Base-by-base conservation (phyloP, 2,329 filamentous ascomycete species). In the Neonectria sp. region DNA sequence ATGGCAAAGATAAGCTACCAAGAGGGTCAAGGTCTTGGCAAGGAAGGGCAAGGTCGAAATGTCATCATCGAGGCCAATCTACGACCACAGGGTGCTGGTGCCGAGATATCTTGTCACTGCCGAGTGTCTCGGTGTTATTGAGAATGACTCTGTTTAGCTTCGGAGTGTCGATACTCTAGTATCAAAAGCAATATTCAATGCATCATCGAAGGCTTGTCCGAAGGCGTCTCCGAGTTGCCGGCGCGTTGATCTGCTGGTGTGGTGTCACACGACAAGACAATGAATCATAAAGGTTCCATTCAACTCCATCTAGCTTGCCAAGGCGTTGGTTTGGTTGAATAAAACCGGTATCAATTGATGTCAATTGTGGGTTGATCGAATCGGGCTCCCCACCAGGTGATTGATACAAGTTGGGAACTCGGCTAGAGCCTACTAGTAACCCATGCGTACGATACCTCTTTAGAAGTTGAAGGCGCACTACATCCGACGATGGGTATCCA, bases 1-100 rank as follows among this genome's bases (percentile, higher is more conserved):
- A 97, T 99, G 95, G 94, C 94, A 31, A 98, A 98, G 86, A 98
- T 98, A 95, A 96, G 96, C 24, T 97, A 97, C 78, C 89, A 92
- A 59, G 91, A 95, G 70, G 95, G 96, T 3, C 86, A 93, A 71
- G 95, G 95, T 80, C 86, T 98, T 3, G 95, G 95, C 70, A 91
- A 91, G 68, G 89, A 92, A 37, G 93, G 93, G 0, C 92, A 95
- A 72, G 96, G 96, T 78, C 95, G 97, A 74, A 90, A 95, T 63
- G 89, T 93, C 64, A 94, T 97, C 48, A 97, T 99, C 77, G 94
- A 98, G 79, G 94, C 95, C 9, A 95, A 95, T 70, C 82, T 95
- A 55, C 91, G 96, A 46, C 95, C 95, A 0, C 93, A 95, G 77
- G 93, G 94, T 63, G 90, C 91, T 15, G 96, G 96, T 35, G 29